These are phyloP conservation scores for Clavispora fructus DNA, from an alignment of 805 yeast genomes.

Conservation along the genomic window DNA sequence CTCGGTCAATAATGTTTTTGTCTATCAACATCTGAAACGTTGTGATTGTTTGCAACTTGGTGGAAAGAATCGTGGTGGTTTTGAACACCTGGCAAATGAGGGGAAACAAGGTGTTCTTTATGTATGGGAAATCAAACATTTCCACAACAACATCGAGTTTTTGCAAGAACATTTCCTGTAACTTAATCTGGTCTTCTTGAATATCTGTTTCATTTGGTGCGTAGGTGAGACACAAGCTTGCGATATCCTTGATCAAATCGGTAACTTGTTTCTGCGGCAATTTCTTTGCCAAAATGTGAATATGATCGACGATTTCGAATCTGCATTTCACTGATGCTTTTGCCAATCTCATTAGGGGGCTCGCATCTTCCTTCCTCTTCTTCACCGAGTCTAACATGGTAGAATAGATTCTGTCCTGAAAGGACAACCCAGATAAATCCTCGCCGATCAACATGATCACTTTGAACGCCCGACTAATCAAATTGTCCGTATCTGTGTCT, in stretches of 20 bases:
- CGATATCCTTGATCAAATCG: constrained; percentile 40
- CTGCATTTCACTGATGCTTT: constrained; percentile 29
- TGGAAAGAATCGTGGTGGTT: constrained; percentile 76
- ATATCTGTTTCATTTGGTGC: constrained; percentile 22
- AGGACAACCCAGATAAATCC: constrained; percentile 68
- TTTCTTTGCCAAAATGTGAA: constrained; percentile 43
- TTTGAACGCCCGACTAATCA: constrained; percentile 44
- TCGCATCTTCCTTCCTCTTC: constrained; percentile 16
- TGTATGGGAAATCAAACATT: constrained; percentile 58
- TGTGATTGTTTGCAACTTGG: constrained; percentile 63
- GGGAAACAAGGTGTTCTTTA: constrained; percentile 76
- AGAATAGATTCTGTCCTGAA: constrained; percentile 64
- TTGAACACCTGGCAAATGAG: constrained; percentile 66
- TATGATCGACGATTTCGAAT: constrained; percentile 36
- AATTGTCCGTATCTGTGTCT: constrained; percentile 28
- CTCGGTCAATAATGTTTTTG: constrained; percentile 61
- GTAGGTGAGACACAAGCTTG: constrained; percentile 28
- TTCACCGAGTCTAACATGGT: constrained; percentile 25
- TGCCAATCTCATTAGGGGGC: constrained; percentile 22
- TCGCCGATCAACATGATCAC: constrained; percentile 61
- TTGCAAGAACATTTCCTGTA: constrained; percentile 51
- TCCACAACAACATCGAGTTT: constrained; percentile 38
- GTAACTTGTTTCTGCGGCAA: constrained; percentile 50
- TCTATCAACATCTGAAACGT: constrained; percentile 56
- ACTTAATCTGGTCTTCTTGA: constrained; percentile 24